Evolutionary conservation across 805 yeast genomes (phyloP), one percentile per base, ranked within the genome.

Genomic region (Yamadazyma tumulicola): DNA sequence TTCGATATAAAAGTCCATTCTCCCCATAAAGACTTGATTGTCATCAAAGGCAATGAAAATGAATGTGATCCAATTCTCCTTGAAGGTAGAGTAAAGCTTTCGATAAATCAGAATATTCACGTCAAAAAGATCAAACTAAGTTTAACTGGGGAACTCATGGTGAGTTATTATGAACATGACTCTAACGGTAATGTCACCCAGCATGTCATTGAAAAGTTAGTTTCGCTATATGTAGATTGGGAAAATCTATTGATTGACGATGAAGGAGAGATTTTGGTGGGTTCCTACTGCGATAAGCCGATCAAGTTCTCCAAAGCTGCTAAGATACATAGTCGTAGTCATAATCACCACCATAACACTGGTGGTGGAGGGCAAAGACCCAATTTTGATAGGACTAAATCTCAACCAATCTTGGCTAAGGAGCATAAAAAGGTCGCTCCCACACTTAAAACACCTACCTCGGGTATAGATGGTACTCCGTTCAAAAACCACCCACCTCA

Each of bases 141-240:
- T 12, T 47, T 75, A 13, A 46, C 52, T 1, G 79, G 79, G 1
- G 72, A 67, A 30, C 65, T 61, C 47, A 52, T 57, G 22, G 51
- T 71, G 10, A 70, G 67, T 30, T 74, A 61, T 51, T 50, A 62
- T 29, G 67, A 57, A 38, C 48, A 64, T 21, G 50, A 52, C 27
- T 51, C 44, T 4, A 37, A 46, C 6, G 67, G 67, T 3, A 42
- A 38, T 6, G 45, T 57, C 6, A 52, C 54, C 0, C 61, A 58
- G 27, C 66, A 64, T 24, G 58, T 66, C 11, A 41, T 52, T 19
- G 75, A 69, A 29, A 55, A 66, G 17, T 49, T 57, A 12, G 59
- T 66, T 27, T 64, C 68, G 5, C 43, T 75, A 29, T 52, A 58
- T 19, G 72, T 64, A 17, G 67, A 61, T 12, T 75, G 80, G 80